These are phyloP conservation scores for Clonostachys solani DNA, from an alignment of 2,329 filamentous ascomycete genomes.

Conservation along the genomic window DNA sequence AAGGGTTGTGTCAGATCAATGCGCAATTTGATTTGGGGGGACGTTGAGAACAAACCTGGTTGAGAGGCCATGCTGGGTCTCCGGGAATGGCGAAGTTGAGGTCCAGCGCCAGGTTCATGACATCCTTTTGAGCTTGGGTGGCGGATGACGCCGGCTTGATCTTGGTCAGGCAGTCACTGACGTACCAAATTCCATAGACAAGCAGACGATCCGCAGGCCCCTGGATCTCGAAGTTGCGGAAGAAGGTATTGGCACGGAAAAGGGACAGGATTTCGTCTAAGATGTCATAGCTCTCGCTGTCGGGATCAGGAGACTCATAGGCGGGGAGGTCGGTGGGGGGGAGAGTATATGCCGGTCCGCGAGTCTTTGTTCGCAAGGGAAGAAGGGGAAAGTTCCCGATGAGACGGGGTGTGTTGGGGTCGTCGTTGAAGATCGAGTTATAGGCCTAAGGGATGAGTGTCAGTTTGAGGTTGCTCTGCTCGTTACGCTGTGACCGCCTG, in stretches of 20 bases:
- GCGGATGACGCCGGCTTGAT: conserved; percentile 70
- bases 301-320: conserved; percentile 68
- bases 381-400: conserved; percentile 93
- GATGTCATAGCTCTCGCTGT: conserved; percentile 91
- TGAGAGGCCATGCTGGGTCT: conserved; percentile 87
- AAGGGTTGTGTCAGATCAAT: not conserved
- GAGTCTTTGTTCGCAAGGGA: conserved; percentile 88
- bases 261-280: conserved; percentile 89
- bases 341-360: conserved; percentile 90
- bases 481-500: not conserved
- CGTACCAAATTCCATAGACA: conserved; percentile 94
- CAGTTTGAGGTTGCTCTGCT: conserved; percentile 1
- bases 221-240: conserved; percentile 99
- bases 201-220: conserved; percentile 90
- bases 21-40: no score
- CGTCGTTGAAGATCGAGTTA: conserved; percentile 93
- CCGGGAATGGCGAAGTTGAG: conserved; percentile 91
- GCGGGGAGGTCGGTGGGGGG: conserved; percentile 56
- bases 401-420: conserved; percentile 57
- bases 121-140: conserved; percentile 63
- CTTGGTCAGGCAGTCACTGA: conserved; percentile 85
- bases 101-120: conserved; percentile 88
- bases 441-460: conserved; percentile 62
- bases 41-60: conserved; percentile 56
- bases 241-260: conserved; percentile 98